These are phyloP conservation scores for Sicyos edulis DNA, from an alignment of 306 rosid genomes.

Conservation along the genomic window DNA sequence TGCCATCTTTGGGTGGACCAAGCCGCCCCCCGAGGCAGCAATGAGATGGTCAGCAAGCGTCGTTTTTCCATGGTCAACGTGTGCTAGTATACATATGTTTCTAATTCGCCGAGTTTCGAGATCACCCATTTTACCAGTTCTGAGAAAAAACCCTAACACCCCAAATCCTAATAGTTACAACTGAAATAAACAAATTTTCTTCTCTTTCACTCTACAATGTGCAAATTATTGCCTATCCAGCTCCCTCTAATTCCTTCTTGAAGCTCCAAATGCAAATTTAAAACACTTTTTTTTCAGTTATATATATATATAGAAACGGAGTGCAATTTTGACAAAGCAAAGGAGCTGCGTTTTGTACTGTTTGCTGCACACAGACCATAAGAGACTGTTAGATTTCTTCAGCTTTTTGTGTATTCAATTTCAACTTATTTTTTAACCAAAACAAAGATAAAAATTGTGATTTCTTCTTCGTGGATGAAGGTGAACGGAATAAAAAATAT, in stretches of 20 bases:
- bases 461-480: neutral
- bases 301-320: neutral
- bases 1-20: conserved; percentile 73
- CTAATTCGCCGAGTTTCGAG: conserved; percentile 43
- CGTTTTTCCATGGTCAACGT: conserved; percentile 87
- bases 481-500: neutral
- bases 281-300: too few species aligned
- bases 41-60: conserved; percentile 38
- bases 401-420: neutral
- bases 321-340: neutral
- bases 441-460: neutral
- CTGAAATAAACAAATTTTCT: neutral
- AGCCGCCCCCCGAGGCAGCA: conserved; percentile 53
- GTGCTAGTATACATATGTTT: conserved; percentile 79
- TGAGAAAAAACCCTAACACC: neutral
- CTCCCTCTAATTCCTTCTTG: neutral
- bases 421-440: neutral
- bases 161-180: neutral
- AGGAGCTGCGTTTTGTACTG: neutral
- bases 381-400: neutral
- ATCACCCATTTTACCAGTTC: conserved; percentile 17
- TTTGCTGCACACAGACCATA: neutral
- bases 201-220: neutral
- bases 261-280: neutral
- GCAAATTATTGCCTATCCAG: neutral